Evolutionary conservation across 2,329 filamentous ascomycete genomes (phyloP), one percentile per base, ranked within the genome.

Genomic region (Aureobasidium namibiae): DNA sequence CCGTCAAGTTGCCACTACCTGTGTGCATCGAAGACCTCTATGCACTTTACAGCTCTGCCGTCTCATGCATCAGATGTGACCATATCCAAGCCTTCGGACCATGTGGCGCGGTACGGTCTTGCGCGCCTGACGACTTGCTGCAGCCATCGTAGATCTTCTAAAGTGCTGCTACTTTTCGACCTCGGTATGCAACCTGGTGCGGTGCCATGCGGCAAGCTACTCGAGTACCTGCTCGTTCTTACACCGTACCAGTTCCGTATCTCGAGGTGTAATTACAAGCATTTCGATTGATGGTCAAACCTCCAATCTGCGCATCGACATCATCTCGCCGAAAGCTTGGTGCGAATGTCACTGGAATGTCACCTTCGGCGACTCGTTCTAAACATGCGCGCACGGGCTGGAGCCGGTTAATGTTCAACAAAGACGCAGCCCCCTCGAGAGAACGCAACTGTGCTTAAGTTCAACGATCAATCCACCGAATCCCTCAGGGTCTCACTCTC

Each of bases 261-360:
- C 2, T 23, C 24, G 16, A 21, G n/a, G 23, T n/a, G 21, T n/a
- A n/a, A n/a, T n/a, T 41, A 42, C 16, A 42, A 21, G 7, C 33
- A 24, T 33, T 8, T 36, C 50, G 50, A 54, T 54, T 16, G 26
- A 33, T 26, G n/a, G 36, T 26, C 50, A 23, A 42, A 54, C 29
- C 42, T 14, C 23, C n/a, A n/a, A 29, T n/a, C 21, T 23, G 38
- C 38, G 50, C 21, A 53, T 53, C 50, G 50, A 34, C 23, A 24
- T 18, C 26, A 29, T 38, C 21, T 36, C 23, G 50, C 24, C 50
- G 36, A 41, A 10, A 14, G n/a, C 24, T 18, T 36, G 49, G 36
- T 14, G 9, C 23, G 49, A n/a, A 53, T 53, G 50, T 53, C 50
- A 53, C 50, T 42, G 50, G 24, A 21, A 53, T 53, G 36, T 53